Evolutionary conservation across 306 rosid genomes (phyloP).

Genomic region (Benincasa hispida): DNA sequence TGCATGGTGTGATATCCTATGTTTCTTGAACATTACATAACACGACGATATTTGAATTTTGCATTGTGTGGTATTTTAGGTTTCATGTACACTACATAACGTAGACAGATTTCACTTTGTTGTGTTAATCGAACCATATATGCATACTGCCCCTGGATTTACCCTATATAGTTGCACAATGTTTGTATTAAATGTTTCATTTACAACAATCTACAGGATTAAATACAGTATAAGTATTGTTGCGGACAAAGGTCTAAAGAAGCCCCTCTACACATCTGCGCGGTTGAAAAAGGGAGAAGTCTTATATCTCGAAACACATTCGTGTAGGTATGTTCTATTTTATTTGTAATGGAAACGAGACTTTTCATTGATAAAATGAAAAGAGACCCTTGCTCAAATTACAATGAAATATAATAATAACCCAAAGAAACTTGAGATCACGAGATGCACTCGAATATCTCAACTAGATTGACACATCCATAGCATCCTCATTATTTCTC

Average conservation of each 20-base stretch:
- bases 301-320: slow-evolving; percentile 78
- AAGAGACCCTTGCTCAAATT: too few relatives aligned
- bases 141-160: neutral
- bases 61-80: neutral
- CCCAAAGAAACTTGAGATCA: too few relatives aligned
- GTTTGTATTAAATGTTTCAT: slow-evolving; percentile 1
- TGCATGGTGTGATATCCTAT: neutral
- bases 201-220: slow-evolving; percentile 43
- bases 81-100: neutral
- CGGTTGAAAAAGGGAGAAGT: slow-evolving; percentile 98
- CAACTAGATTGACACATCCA: too few relatives aligned
- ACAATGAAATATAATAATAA: too few relatives aligned
- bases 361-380: too few relatives aligned
- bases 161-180: neutral
- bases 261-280: slow-evolving; percentile 76
- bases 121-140: neutral
- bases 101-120: neutral
- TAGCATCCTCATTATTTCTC: too few relatives aligned
- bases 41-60: neutral
- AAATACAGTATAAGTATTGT: slow-evolving; percentile 95
- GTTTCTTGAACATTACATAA: neutral
- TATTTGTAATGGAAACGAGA: too few relatives aligned
- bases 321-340: slow-evolving; percentile 62
- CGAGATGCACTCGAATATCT: too few relatives aligned
- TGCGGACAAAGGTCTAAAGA: slow-evolving; percentile 95